A percentile compares a stretch with the other conserved stretches of the same genome.
Evolutionary conservation across 2,329 filamentous ascomycete species (phyloP).

Genomic region (Fusarium austroafricanum): DNA sequence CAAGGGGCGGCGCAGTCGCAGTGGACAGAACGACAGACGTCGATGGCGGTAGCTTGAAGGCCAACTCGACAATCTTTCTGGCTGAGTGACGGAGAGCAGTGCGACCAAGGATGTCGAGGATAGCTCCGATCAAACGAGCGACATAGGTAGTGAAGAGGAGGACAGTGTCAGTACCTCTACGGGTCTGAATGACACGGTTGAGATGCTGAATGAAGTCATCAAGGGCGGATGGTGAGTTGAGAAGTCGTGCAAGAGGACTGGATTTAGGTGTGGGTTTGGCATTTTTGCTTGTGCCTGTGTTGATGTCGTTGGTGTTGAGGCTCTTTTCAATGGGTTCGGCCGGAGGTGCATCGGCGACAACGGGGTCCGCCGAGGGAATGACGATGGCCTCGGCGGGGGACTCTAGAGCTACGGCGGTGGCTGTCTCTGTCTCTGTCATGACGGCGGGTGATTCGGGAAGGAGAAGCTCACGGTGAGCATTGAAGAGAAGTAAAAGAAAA

Average conservation of each 20-base stretch:
- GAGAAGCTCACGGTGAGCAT: slow-evolving; percentile 39
- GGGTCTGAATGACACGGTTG: slow-evolving; percentile 73
- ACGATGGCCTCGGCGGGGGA: slow-evolving; percentile 43
- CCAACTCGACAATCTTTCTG: slow-evolving; percentile 63
- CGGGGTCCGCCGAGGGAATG: slow-evolving; percentile 40
- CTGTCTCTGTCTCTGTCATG: slow-evolving; percentile 46
- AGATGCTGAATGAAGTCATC: slow-evolving; percentile 68
- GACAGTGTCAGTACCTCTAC: slow-evolving; percentile 75
- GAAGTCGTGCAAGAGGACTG: slow-evolving; percentile 29
- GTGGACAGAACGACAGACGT: slow-evolving; percentile 60
- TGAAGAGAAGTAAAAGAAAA: not conserved
- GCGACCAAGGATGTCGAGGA: slow-evolving; percentile 65
- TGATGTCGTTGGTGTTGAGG: slow-evolving; percentile 1
- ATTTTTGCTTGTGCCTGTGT: not conserved
- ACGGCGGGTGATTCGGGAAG: slow-evolving; percentile 24
- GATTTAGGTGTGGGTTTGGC: not conserved
- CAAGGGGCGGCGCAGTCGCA: slow-evolving; percentile 52
- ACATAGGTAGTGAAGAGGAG: slow-evolving; percentile 77
- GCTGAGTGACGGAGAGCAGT: slow-evolving; percentile 67
- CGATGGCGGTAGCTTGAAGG: slow-evolving; percentile 62
- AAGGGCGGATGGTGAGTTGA: slow-evolving; percentile 44
- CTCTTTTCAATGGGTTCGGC: slow-evolving; percentile 28
- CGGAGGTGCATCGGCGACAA: slow-evolving; percentile 35
- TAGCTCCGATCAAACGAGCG: slow-evolving; percentile 65
- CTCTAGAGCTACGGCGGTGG: slow-evolving; percentile 35